Evolutionary conservation across 2,329 filamentous ascomycete species (phyloP), one percentile per base, ranked within the genome.

Genomic region (Penicillium sclerotiorum): DNA sequence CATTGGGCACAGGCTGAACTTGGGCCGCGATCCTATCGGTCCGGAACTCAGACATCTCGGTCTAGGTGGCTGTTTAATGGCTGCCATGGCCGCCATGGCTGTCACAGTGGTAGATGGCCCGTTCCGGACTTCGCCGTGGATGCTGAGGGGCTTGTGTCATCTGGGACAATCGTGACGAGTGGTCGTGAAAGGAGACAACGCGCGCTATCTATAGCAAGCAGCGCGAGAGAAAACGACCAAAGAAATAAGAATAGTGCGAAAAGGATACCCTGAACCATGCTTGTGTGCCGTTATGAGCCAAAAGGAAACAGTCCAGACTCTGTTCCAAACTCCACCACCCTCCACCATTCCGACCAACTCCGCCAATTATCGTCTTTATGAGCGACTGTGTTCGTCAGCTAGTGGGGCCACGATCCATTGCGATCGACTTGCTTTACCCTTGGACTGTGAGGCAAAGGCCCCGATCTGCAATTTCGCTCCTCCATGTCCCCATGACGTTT

Each of bases 401-500:
- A 52, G 58, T 59, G 59, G 59, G 41, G 32, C 32, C 37, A 36
- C 4, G 15, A 45, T 55, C 57, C 58, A 61, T 62, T 61, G 37
- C 53, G 59, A 58, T 58, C 55, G 50, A 52, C 59, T 59, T 43
- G 25, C 13, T 50, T 22, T 45, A 53, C 48, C 48, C 52, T 60
- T 40, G 47, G 57, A 32, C 47, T 23, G 35, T n/a, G 47, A 39
- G 41, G 35, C 23, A 28, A 49, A 42, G 39, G 38, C 45, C 46
- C 45, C 53, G 56, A 58, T 58, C 53, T 52, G 41, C 56, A 47
- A 21, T 15, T 18, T 50, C 52, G n/a, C 47, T 7, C 36, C 28
- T 20, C 13, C 21, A 41, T 20, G 36, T 47, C 32, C 47, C 45
- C 55, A 62, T 62, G 59, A 62, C 59, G 59, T 62, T 62, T 59